phyloP scores from a whole-genome alignment of 352 stramenopile species.

The Globisporangium abappressorium region DNA sequence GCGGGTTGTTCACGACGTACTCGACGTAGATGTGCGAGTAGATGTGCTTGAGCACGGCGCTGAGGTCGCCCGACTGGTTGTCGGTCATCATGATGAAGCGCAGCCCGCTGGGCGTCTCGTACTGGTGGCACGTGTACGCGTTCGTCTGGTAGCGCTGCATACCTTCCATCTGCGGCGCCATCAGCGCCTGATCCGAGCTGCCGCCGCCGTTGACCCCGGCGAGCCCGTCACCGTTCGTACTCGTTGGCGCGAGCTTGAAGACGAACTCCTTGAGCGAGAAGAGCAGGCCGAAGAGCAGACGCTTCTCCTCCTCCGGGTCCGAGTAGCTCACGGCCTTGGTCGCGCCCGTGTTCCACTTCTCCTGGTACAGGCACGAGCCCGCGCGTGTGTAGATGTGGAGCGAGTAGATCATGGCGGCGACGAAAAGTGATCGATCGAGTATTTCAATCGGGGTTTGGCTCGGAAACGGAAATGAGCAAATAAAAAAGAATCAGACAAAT shows the following conservation, averaged over 20 bases:
- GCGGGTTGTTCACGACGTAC: constrained; percentile 88
- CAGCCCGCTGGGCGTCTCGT: constrained; percentile 86
- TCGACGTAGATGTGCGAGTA: constrained; percentile 91
- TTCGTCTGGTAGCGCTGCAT: constrained; percentile 87
- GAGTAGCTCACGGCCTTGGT: constrained; percentile 69
- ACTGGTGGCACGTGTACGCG: constrained; percentile 90
- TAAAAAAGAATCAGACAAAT: neutral
- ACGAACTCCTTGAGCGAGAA: constrained; percentile 92
- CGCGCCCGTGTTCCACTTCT: constrained; percentile 77
- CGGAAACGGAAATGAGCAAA: neutral
- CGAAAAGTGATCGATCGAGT: neutral
- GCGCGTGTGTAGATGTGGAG: constrained; percentile 91
- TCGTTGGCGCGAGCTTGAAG: constrained; percentile 66
- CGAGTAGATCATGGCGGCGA: constrained; percentile 83
- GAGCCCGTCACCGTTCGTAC: constrained; percentile 5
- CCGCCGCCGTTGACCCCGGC: constrained; percentile 14
- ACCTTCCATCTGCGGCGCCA: constrained; percentile 31
- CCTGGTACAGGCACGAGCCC: constrained; percentile 87
- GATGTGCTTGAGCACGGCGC: constrained; percentile 77
- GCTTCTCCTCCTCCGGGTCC: constrained; percentile 87
- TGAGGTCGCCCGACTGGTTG: constrained; percentile 82
- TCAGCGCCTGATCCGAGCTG: constrained; percentile 16
- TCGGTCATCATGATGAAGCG: constrained; percentile 92
- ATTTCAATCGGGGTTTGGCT: neutral
- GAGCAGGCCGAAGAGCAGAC: constrained; percentile 90